Conservation (phyloP, 345 rosid species). For the Sapria himalayana region DNA sequence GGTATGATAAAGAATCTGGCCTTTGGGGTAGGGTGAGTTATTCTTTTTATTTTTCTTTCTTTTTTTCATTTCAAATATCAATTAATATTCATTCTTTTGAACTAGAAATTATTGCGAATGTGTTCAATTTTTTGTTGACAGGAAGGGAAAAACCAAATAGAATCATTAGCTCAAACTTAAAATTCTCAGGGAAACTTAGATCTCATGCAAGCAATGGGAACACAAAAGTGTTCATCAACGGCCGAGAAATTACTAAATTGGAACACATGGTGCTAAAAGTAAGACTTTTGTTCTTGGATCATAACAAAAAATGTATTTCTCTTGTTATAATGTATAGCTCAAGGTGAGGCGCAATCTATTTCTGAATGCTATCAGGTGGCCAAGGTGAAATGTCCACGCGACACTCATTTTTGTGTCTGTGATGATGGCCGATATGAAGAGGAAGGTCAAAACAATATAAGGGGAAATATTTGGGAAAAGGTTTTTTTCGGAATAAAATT, state of each 20-base stretch:
- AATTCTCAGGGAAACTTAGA: slow-evolving; percentile 27
- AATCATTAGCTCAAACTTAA: slow-evolving; percentile 35
- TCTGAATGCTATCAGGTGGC: slow-evolving; percentile 33
- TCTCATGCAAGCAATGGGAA: slow-evolving; percentile 36
- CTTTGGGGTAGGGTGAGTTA: slow-evolving; percentile 41
- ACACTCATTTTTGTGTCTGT: slow-evolving; percentile 83
- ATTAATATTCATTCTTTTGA: not conserved
- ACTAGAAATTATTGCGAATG: not conserved
- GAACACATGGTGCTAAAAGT: slow-evolving; percentile 33
- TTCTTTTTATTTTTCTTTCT: not conserved
- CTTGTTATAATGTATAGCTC: not conserved
- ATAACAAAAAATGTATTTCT: not conserved
- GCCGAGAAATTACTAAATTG: slow-evolving; percentile 39
- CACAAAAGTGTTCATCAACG: slow-evolving; percentile 37
- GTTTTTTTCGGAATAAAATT: slow-evolving; percentile 22
- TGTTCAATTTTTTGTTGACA: slow-evolving; percentile 11
- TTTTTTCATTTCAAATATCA: not conserved
- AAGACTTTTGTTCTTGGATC: slow-evolving; percentile 7
- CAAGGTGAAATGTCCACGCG: slow-evolving; percentile 61
- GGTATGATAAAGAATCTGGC: slow-evolving; percentile 45
- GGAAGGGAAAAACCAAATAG: slow-evolving; percentile 55
- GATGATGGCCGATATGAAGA: slow-evolving; percentile 90
- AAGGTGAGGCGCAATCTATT: not conserved
- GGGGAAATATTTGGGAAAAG: slow-evolving; percentile 88
- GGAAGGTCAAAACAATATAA: slow-evolving; percentile 87